phyloP scores from a whole-genome alignment of 1,284 basidiomycete genomes.

The Trichosporon sp. region DNA sequence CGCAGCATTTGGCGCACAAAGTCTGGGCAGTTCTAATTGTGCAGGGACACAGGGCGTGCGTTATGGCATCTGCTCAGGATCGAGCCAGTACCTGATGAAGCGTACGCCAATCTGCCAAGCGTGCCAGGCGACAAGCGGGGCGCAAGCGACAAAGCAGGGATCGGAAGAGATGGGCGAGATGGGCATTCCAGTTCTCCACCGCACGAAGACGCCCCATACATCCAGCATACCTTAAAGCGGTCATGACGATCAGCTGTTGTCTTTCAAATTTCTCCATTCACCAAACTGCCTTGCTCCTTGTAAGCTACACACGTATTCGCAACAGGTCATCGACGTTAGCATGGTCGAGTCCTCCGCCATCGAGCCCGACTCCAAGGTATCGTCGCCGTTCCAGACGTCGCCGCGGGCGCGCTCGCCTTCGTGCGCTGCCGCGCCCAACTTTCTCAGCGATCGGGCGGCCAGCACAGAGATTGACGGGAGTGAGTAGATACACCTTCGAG shows the following conservation, averaged over 20 bases:
- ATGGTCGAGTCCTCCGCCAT: constrained; percentile 8
- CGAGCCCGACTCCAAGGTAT: constrained; percentile 31
- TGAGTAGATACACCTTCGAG: constrained; percentile 30
- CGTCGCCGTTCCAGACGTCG: constrained; percentile 28
- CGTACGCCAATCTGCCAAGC: no score
- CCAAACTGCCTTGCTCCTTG: not conserved
- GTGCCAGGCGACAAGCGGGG: not conserved
- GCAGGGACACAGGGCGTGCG: not conserved
- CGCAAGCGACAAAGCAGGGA: not conserved
- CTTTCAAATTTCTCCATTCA: not conserved
- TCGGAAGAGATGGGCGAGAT: not conserved
- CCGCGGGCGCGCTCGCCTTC: not conserved
- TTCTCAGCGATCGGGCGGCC: constrained; percentile 38
- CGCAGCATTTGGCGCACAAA: no score
- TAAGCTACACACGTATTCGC: not conserved
- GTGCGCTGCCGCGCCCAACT: constrained; percentile 16
- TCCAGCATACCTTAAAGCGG: not conserved
- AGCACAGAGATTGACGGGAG: constrained; percentile 44
- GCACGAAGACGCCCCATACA: not conserved
- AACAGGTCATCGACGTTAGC: not conserved
- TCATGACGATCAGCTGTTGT: not conserved
- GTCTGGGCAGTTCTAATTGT: no score
- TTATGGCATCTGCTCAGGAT: not conserved
- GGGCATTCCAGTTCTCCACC: not conserved
- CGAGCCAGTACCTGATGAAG: not conserved